A percentile compares a stretch with the other conserved stretches of the same genome.
Evolutionary conservation across 345 rosid species (phyloP).

Genomic region (Microcos paniculata): DNA sequence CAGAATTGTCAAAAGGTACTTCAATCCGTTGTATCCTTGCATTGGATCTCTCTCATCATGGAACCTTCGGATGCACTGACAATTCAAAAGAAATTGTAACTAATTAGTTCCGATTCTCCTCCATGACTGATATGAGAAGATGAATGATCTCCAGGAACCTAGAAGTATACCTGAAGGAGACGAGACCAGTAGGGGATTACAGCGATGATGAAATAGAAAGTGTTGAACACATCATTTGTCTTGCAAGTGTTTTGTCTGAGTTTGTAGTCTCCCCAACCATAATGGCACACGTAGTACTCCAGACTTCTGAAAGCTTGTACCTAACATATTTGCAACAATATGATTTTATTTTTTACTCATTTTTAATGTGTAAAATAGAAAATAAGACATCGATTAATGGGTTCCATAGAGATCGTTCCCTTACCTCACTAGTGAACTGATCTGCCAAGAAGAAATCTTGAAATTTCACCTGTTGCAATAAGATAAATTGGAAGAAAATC

Average conservation of each 20-base stretch:
- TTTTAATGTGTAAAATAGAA: not conserved
- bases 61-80: conserved; percentile 49
- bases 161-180: conserved; percentile 49
- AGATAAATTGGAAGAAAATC: not conserved
- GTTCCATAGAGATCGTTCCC: not conserved
- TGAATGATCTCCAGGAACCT: not conserved
- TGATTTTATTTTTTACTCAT: not conserved
- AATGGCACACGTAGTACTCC: conserved; percentile 66
- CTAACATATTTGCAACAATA: conserved; percentile 18
- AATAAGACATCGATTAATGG: not conserved
- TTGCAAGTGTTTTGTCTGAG: conserved; percentile 42
- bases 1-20: conserved; percentile 49
- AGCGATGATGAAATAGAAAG: conserved; percentile 53
- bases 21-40: conserved; percentile 56
- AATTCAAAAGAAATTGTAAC: not conserved
- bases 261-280: conserved; percentile 60
- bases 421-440: conserved; percentile 68
- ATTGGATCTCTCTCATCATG: conserved; percentile 55
- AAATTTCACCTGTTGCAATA: conserved; percentile 44
- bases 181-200: conserved; percentile 60
- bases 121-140: not conserved
- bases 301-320: conserved; percentile 71
- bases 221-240: conserved; percentile 21
- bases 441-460: conserved; percentile 78
- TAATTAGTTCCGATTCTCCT: not conserved